Evolutionary conservation across 2,329 filamentous ascomycete species (phyloP).

Genomic region (Plenodomus lindquistii): DNA sequence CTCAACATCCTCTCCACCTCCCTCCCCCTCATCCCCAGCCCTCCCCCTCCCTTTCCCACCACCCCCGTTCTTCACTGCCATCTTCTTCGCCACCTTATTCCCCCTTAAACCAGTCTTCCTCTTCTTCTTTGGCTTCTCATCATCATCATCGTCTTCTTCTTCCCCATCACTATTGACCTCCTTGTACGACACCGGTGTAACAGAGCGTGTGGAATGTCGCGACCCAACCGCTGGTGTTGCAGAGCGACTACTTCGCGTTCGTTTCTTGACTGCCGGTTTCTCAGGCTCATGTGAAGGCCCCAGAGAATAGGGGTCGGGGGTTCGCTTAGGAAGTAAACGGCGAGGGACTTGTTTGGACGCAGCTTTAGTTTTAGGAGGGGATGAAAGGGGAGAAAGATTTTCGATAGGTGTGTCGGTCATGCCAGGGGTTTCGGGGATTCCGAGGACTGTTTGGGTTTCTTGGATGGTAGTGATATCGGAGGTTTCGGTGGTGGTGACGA

Average conservation of each 20-base stretch:
- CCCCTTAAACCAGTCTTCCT: neutral
- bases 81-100: neutral
- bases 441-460: no score
- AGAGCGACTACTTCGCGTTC: neutral
- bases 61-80: no score
- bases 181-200: neutral
- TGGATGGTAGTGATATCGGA: no score
- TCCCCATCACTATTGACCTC: neutral
- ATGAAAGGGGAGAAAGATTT: neutral
- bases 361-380: neutral
- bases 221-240: neutral
- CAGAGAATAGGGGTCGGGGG: neutral
- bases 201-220: neutral
- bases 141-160: no score
- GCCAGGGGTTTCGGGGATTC: neutral
- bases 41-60: no score
- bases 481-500: neutral
- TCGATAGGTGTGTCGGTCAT: neutral
- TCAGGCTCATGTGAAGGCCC: no score
- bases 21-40: no score
- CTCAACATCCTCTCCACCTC: neutral
- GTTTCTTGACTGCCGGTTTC: neutral
- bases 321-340: neutral
- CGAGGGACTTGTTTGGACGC: neutral
- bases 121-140: neutral